These are phyloP conservation scores for Fusarium siculi DNA, from an alignment of 2,329 filamentous ascomycete genomes.

Conservation along the genomic window DNA sequence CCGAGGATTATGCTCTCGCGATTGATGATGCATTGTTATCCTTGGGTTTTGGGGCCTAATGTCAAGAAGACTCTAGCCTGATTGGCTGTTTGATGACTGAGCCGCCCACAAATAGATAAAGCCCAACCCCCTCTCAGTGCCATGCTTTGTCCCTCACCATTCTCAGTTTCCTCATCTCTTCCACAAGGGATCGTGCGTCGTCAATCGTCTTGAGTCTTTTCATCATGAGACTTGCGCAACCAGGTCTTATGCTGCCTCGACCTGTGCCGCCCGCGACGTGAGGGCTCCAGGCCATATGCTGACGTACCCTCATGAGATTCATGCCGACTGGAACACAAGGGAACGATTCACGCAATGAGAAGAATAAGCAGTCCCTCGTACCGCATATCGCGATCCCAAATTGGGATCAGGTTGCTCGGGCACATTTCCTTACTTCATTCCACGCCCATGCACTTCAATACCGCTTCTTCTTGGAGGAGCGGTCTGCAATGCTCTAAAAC, in stretches of 20 bases:
- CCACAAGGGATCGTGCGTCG: not conserved
- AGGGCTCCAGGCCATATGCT: not conserved
- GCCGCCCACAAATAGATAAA: conserved; percentile 27
- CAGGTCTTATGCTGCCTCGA: not conserved
- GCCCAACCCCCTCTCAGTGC: conserved; percentile 18
- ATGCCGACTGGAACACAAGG: not conserved
- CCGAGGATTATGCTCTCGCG: not conserved
- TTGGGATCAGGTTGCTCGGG: not conserved
- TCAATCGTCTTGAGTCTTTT: not conserved
- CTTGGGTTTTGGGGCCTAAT: not conserved
- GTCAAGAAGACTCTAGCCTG: not conserved
- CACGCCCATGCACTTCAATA: not conserved
- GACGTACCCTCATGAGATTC: not conserved
- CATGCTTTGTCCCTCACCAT: conserved; percentile 20
- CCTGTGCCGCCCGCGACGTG: not conserved
- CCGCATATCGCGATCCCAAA: not conserved
- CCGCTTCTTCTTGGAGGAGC: not conserved
- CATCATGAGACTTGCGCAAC: not conserved
- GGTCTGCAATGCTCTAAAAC: not conserved
- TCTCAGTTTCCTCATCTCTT: not conserved
- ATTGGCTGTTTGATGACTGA: conserved; percentile 12
- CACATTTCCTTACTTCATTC: not conserved
- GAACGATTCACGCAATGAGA: not conserved
- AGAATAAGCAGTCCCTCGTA: not conserved
- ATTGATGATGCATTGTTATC: not conserved